Evolutionary conservation across 2,329 filamentous ascomycete species (phyloP), one percentile per base, ranked within the genome.

Genomic region (Zymoseptoria crescenta): DNA sequence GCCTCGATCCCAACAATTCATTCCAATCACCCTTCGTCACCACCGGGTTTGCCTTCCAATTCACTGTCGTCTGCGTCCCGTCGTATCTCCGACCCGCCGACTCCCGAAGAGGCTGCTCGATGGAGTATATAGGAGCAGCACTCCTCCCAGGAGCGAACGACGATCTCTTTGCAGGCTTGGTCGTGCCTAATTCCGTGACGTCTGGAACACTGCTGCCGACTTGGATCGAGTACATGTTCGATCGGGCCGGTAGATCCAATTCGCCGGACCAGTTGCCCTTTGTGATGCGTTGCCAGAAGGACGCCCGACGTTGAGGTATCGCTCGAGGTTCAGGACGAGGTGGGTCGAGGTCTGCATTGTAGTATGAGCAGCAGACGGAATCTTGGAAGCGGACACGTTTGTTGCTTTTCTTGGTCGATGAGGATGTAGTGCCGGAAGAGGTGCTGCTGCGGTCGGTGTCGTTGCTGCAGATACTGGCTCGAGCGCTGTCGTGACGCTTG

Each of bases 341-440:
- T 19, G 58, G 52, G 13, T 53, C 51, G 27, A 57, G 53, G 49
- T 63, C 59, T 24, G 56, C 61, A 28, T 63, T 56, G 52, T 61
- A 63, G 52, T 61, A 63, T 3, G 61, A 61, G 52, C 61, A 63
- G 51, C 59, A 61, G 30, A 60, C 61, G 10, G 58, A 59, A 45
- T 63, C 61, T 45, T 63, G 54, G 10, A 63, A 63, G 19, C 61
- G 56, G 5, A 63, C 61, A 19, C 56, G 49, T 52, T 63, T 63
- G n/a, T 29, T 24, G 24, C 58, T 54, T 24, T 63, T 63, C 8
- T 59, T 52, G 56, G 48, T 56, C 45, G 54, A 45, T 21, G 35
- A 8, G 4, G 52, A 54, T 30, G 27, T 59, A 19, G 24, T 30
- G 35, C 35, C 35, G 35, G 35, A 45, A 45, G 35, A 45, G 16